phyloP scores from a whole-genome alignment of 2,329 filamentous ascomycete genomes.

The Ophiostoma pallidulum region DNA sequence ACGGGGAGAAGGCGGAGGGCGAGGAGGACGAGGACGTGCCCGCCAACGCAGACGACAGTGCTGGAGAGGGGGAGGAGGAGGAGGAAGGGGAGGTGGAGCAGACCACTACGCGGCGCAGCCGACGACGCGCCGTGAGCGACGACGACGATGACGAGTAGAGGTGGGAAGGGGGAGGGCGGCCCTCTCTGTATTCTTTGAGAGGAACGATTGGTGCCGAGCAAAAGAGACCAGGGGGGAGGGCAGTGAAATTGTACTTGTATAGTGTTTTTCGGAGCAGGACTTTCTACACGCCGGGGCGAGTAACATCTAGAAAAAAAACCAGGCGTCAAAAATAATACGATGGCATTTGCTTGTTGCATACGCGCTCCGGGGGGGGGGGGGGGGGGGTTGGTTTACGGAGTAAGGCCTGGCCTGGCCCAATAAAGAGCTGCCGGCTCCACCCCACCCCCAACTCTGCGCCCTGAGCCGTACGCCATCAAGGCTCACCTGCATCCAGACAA shows the following conservation, averaged over 20 bases:
- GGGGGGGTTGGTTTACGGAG: no score
- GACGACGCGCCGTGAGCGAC: slow-evolving; percentile 10
- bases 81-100: slow-evolving; percentile 7
- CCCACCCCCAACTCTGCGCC: no score
- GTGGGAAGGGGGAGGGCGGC: background rate
- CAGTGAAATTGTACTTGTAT: slow-evolving; percentile 5
- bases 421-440: no score
- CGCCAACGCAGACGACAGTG: background rate
- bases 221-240: no score
- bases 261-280: slow-evolving; percentile 1
- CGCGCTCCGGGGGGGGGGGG: no score
- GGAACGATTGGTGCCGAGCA: background rate
- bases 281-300: background rate
- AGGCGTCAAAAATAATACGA: slow-evolving; percentile 5
- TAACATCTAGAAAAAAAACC: slow-evolving; percentile 3
- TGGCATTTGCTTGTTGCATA: background rate
- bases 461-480: no score
- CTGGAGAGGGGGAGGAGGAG: background rate
- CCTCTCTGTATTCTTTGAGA: background rate
- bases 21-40: background rate
- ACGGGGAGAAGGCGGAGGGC: background rate
- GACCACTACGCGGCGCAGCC: slow-evolving; percentile 7
- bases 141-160: slow-evolving; percentile 11
- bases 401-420: no score
- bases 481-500: no score